These are phyloP conservation scores for Penicillium dipodomyicola DNA, from an alignment of 495 filamentous ascomycete species.

Conservation along the genomic window DNA sequence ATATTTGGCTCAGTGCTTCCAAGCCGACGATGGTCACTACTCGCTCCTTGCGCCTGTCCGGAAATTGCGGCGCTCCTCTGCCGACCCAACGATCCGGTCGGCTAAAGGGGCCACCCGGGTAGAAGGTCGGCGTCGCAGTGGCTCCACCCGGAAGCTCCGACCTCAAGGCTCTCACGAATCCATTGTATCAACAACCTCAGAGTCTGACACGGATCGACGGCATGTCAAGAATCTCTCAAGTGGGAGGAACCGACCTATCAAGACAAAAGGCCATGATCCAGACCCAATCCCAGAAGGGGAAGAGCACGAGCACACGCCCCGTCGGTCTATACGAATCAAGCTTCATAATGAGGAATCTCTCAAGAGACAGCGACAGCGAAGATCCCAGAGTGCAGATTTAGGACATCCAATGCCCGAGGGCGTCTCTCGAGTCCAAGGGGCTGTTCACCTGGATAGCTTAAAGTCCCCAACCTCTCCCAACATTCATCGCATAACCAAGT, in stretches of 20 bases:
- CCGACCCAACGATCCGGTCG: constrained; percentile 24
- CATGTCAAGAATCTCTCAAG: constrained; percentile 22
- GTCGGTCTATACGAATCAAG: constrained; percentile 88
- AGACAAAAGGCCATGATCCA: constrained; percentile 50
- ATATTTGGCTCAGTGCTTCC: constrained; percentile 77
- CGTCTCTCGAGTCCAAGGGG: constrained; percentile 30
- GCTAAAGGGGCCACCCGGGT: constrained; percentile 30
- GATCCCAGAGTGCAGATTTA: constrained; percentile 36
- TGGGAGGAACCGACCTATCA: constrained; percentile 40
- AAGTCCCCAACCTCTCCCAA: constrained; percentile 90
- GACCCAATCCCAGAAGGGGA: constrained; percentile 45
- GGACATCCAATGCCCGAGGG: constrained; percentile 32
- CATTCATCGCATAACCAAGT: constrained; percentile 71
- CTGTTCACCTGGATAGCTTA: constrained; percentile 43
- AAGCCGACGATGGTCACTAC: constrained; percentile 75
- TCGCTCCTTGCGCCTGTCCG: constrained; percentile 63
- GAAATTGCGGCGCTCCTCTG: constrained; percentile 51
- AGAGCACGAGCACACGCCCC: constrained; percentile 53
- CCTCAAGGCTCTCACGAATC: constrained; percentile 40
- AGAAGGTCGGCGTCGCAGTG: constrained; percentile 31
- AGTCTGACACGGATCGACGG: constrained; percentile 47
- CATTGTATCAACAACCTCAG: constrained; percentile 45
- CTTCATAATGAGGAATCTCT: constrained; percentile 74
- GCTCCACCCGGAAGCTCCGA: constrained; percentile 40
- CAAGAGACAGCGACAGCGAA: constrained; percentile 53